Conservation (phyloP, 768 basidiomycete genomes). For the Leucocoprinus birnbaumii region DNA sequence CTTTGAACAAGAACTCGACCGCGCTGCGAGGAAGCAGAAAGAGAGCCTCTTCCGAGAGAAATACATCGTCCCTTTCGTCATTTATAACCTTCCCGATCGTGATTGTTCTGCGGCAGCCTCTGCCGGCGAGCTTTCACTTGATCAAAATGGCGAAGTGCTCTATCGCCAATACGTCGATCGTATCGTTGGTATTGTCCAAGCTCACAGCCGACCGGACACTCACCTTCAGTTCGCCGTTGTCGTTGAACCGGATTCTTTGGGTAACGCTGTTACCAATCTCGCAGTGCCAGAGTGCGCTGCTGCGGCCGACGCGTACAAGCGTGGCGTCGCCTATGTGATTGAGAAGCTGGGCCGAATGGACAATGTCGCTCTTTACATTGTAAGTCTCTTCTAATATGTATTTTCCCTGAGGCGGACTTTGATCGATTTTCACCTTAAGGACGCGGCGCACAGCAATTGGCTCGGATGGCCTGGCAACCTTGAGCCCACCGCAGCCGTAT, state of each 20-base stretch:
- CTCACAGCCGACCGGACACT: background rate
- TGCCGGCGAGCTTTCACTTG: slow-evolving; percentile 26
- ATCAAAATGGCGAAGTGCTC: slow-evolving; percentile 24
- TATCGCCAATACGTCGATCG: slow-evolving; percentile 29
- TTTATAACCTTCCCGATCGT: slow-evolving; percentile 33
- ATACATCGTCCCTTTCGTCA: slow-evolving; percentile 26
- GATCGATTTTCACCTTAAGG: slow-evolving; percentile 5
- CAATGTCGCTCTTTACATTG: slow-evolving; percentile 25
- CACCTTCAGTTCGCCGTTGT: slow-evolving; percentile 23
- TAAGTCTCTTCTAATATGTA: background rate
- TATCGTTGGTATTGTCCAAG: background rate
- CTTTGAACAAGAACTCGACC: slow-evolving; percentile 7
- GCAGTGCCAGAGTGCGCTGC: slow-evolving; percentile 25
- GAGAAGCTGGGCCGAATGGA: slow-evolving; percentile 13
- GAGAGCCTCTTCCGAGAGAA: slow-evolving; percentile 12
- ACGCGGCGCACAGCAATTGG: slow-evolving; percentile 33
- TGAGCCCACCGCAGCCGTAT: slow-evolving; percentile 24
- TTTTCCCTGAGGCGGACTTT: too few relatives aligned
- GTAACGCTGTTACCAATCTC: slow-evolving; percentile 28
- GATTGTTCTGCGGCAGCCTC: slow-evolving; percentile 32
- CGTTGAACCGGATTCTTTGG: slow-evolving; percentile 31
- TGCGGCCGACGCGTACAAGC: slow-evolving; percentile 25
- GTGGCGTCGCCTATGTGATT: slow-evolving; percentile 17
- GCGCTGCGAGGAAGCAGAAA: slow-evolving; percentile 5
- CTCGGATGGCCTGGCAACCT: slow-evolving; percentile 30